Base-by-base conservation (phyloP, 2,329 filamentous ascomycete species). In the Fusarium siculi region DNA sequence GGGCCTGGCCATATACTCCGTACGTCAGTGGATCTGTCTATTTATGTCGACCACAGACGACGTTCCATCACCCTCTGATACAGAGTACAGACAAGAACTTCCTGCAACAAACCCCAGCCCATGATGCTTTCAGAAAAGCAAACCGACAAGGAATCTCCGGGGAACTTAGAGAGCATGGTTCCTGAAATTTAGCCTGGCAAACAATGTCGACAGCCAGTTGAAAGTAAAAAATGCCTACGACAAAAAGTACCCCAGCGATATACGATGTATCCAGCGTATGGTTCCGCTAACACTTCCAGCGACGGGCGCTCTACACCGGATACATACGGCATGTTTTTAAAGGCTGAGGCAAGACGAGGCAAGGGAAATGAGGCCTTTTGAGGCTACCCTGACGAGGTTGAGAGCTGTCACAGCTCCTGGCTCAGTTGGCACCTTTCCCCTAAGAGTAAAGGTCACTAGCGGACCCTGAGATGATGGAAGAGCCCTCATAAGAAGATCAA, bases 331-430 rank as follows among this genome's bases (percentile, higher is more conserved):
- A 61, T 36, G 39, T 54, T 21, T 36, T 46, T n/a, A 25, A 32
- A 43, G 30, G 19, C 21, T 43, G 25, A 58, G 50, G 53, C 40
- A 64, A 37, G 52, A 43, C 62, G 43, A 47, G 62, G 40, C 25
- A 25, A 46, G 43, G 43, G 53, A 69, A 72, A 74, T 74, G 71
- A 74, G 71, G 71, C 63, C 67, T 72, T 74, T 63, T 49, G 49
- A 57, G 63, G 63, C 49, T 56, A 30, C 43, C 68, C 67, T 72
- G 66, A 62, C 62, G 70, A 63, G 34, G 60, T 47, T 46, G 39
- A 66, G 69, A 47, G 49, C 61, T 49, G 43, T 32, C 46, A 39
- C 47, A 56, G 43, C 56, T 58, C 42, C 42, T 30, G 47, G 49
- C 47, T 47, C 32, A 57, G 42, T 34, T 49, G 32, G 23, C 25